Evolutionary conservation across 179 eudicot species (phyloP).

Genomic region (Camellia oleifera): DNA sequence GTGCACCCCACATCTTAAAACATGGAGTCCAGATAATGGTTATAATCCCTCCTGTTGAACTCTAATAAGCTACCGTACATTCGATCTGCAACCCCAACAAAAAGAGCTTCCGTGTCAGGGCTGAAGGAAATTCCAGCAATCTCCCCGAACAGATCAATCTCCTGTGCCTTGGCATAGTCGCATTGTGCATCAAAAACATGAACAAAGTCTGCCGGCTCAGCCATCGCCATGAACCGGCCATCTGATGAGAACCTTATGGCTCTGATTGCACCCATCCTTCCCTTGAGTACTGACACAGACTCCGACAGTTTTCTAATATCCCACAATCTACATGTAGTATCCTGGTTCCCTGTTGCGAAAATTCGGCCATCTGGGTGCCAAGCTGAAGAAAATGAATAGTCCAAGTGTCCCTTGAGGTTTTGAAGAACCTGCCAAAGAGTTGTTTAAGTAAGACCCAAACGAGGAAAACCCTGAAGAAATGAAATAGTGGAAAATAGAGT

Average conservation of each 20-base stretch:
- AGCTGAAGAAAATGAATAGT: conserved; percentile 87
- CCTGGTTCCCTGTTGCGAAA: conserved; percentile 95
- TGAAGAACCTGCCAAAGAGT: conserved; percentile 35
- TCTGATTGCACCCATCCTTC: conserved; percentile 89
- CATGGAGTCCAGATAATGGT: conserved; percentile 50
- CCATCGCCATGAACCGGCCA: conserved; percentile 90
- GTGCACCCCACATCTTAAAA: conserved; percentile 23
- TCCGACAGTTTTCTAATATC: conserved; percentile 66
- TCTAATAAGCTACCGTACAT: conserved; percentile 89
- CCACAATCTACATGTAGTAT: conserved; percentile 93
- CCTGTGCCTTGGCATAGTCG: conserved; percentile 60
- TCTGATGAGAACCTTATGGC: conserved; percentile 71
- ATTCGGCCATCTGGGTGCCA: conserved; percentile 88
- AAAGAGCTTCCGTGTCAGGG: conserved; percentile 84
- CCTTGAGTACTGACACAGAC: conserved; percentile 65
- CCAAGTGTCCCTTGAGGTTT: conserved; percentile 68
- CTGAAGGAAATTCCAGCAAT: conserved; percentile 93
- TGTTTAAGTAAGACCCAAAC: too few relatives aligned
- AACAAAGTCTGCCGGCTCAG: conserved; percentile 95
- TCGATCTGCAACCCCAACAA: conserved; percentile 83
- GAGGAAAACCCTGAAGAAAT: not conserved
- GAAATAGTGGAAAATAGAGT: not conserved
- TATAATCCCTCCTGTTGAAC: conserved; percentile 47
- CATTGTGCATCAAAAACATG: conserved; percentile 61
- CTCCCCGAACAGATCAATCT: conserved; percentile 90